phyloP scores from a whole-genome alignment of 2,329 filamentous ascomycete genomes.

The Aspergillus proliferans region DNA sequence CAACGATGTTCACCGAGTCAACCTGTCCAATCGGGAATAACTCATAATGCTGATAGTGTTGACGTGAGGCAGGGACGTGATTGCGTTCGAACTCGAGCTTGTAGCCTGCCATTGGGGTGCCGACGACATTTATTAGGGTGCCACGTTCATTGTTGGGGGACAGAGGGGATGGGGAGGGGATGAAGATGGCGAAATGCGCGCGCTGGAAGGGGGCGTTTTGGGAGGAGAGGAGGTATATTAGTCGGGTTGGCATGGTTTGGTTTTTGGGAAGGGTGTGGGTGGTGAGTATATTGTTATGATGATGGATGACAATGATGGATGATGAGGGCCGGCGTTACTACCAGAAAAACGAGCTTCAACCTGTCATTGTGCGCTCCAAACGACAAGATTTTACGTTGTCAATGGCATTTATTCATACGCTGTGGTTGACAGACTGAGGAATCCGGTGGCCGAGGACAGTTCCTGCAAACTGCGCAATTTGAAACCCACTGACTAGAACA shows the following conservation, averaged over 20 bases:
- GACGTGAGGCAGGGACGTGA: slow-evolving; percentile 11
- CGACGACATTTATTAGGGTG: slow-evolving; percentile 27
- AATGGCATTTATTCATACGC: too few species aligned
- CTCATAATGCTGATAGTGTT: slow-evolving; percentile 5
- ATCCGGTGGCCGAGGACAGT: too few species aligned
- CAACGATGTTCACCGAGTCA: slow-evolving; percentile 14
- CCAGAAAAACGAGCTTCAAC: too few species aligned
- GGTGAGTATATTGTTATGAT: neutral
- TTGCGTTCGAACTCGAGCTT: slow-evolving; percentile 25
- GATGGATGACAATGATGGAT: too few species aligned
- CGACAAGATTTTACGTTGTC: too few species aligned
- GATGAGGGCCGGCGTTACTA: too few species aligned
- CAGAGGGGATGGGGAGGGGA: slow-evolving; percentile 12
- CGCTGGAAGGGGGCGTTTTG: slow-evolving; percentile 18
- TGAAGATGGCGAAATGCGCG: slow-evolving; percentile 26
- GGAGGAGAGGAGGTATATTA: slow-evolving; percentile 18
- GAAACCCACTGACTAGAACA: too few species aligned
- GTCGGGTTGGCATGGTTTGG: slow-evolving; percentile 4
- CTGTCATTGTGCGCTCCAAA: too few species aligned
- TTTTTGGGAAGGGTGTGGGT: neutral
- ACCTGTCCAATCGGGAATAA: slow-evolving; percentile 14
- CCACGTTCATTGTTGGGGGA: slow-evolving; percentile 8
- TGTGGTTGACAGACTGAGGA: too few species aligned
- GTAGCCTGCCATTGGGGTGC: slow-evolving; percentile 27
- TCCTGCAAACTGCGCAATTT: too few species aligned